phyloP scores from a whole-genome alignment of 495 filamentous ascomycete genomes.

The Articulospora tetracladia region DNA sequence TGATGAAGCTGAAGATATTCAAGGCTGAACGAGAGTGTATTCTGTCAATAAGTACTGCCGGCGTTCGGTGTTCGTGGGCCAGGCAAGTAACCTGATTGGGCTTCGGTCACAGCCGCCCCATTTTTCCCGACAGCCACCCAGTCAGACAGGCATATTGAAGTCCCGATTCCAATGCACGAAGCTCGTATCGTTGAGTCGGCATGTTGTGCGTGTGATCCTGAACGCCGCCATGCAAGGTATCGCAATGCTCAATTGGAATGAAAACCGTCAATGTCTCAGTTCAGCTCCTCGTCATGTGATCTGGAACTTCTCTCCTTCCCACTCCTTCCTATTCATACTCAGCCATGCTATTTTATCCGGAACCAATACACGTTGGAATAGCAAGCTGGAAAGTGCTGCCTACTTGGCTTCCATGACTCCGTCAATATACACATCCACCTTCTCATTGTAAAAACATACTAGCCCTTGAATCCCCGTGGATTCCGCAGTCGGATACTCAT shows the following conservation, averaged over 20 bases:
- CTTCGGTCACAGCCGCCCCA: neutral
- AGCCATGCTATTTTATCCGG: too few relatives aligned
- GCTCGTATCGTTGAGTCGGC: neutral
- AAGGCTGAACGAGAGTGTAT: neutral
- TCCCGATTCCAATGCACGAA: neutral
- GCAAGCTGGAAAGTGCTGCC: too few relatives aligned
- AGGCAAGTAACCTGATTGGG: neutral
- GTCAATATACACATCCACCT: conserved; percentile 54
- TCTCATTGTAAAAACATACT: conserved; percentile 58
- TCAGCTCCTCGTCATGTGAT: neutral
- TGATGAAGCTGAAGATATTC: neutral
- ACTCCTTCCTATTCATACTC: too few relatives aligned
- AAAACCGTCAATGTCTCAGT: neutral
- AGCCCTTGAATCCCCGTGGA: conserved; percentile 39
- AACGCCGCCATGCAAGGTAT: neutral
- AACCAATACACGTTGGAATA: neutral
- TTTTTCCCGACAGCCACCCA: neutral
- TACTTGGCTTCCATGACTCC: conserved; percentile 37
- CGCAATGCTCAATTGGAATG: too few relatives aligned
- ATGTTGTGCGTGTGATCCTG: neutral
- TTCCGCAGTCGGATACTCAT: conserved; percentile 46
- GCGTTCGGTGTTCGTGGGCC: neutral
- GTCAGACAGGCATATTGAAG: neutral
- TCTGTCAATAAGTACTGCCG: neutral
- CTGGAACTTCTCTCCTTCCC: too few relatives aligned